A percentile compares a stretch with the other conserved stretches of the same genome.
These are phyloP conservation scores for Lophiostoma macrostomum DNA, from an alignment of 495 filamentous ascomycete species.

Conservation along the genomic window DNA sequence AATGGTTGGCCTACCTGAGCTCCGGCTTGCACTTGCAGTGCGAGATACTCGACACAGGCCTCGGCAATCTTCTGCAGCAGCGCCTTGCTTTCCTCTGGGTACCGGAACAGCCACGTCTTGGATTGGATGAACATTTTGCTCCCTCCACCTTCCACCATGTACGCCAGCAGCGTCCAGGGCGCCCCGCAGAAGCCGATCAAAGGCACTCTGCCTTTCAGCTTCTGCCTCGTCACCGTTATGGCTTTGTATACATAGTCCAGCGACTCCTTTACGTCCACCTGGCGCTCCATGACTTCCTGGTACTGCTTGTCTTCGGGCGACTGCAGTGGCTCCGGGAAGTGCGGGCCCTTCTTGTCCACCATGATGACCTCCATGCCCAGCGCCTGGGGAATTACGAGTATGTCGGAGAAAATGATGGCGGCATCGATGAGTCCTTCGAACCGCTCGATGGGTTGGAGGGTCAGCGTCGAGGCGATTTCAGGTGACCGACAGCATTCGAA, in stretches of 20 bases:
- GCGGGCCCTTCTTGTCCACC: slow-evolving; percentile 91
- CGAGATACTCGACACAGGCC: slow-evolving; percentile 90
- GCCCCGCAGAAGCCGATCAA: slow-evolving; percentile 97
- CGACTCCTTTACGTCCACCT: slow-evolving; percentile 79
- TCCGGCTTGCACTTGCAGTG: slow-evolving; percentile 85
- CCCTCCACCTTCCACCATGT: slow-evolving; percentile 97
- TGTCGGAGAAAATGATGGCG: slow-evolving; percentile 98
- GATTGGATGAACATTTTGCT: slow-evolving; percentile 85
- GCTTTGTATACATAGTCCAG: slow-evolving; percentile 94
- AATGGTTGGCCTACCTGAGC: slow-evolving; percentile 57
- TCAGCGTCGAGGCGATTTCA: slow-evolving; percentile 86
- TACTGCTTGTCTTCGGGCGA: slow-evolving; percentile 79
- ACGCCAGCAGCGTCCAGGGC: slow-evolving; percentile 93
- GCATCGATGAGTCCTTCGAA: slow-evolving; percentile 89
- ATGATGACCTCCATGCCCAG: slow-evolving; percentile 97
- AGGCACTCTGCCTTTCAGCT: slow-evolving; percentile 82
- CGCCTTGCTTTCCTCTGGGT: slow-evolving; percentile 72
- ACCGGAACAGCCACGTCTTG: slow-evolving; percentile 95
- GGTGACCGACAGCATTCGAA: slow-evolving; percentile 94
- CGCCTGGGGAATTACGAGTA: slow-evolving; percentile 94
- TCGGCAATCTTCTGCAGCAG: slow-evolving; percentile 87
- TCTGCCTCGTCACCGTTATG: slow-evolving; percentile 84
- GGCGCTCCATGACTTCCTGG: slow-evolving; percentile 64
- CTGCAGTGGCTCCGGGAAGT: slow-evolving; percentile 81
- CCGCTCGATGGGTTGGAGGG: slow-evolving; percentile 89